Evolutionary conservation across 1,284 basidiomycete species (phyloP).

Genomic region (Stereum hirsutum): DNA sequence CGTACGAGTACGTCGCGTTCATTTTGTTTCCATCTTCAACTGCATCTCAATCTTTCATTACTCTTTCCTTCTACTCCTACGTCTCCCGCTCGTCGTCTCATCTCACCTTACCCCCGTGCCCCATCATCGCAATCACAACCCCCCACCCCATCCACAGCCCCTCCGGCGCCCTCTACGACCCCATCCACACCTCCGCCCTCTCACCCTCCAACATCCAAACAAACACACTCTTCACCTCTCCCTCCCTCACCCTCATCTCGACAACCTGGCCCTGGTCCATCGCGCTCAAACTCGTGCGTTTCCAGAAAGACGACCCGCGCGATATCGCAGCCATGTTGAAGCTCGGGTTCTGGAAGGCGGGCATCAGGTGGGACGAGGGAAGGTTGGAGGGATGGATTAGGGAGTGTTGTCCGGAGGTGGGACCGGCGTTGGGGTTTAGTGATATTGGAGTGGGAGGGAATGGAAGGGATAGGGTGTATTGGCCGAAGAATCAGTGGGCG

Average conservation of each 20-base stretch:
- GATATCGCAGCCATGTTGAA: constrained; percentile 33
- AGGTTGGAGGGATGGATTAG: constrained; percentile 29
- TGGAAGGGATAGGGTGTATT: too few relatives aligned
- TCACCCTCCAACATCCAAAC: constrained; percentile 36
- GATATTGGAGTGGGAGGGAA: too few relatives aligned
- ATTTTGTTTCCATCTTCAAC: background rate
- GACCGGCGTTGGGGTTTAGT: too few relatives aligned
- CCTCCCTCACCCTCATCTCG: constrained; percentile 44
- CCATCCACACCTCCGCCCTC: constrained; percentile 44
- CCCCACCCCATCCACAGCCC: constrained; percentile 17
- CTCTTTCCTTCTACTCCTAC: too few relatives aligned
- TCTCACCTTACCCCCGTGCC: constrained; percentile 2
- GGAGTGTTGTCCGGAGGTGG: constrained; percentile 11
- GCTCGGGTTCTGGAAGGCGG: constrained; percentile 40
- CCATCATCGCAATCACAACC: constrained; percentile 1
- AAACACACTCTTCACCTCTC: constrained; percentile 47
- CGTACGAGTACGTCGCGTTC: constrained; percentile 38
- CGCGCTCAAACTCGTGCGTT: constrained; percentile 62
- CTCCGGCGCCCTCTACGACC: constrained; percentile 39
- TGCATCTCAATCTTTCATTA: background rate
- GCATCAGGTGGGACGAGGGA: constrained; percentile 41
- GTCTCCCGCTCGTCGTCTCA: constrained; percentile 12
- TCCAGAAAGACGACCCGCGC: constrained; percentile 34
- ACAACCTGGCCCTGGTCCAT: constrained; percentile 62
- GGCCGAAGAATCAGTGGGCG: too few relatives aligned